phyloP scores from a whole-genome alignment of 2,329 filamentous ascomycete genomes.

The Claviceps sp. region DNA sequence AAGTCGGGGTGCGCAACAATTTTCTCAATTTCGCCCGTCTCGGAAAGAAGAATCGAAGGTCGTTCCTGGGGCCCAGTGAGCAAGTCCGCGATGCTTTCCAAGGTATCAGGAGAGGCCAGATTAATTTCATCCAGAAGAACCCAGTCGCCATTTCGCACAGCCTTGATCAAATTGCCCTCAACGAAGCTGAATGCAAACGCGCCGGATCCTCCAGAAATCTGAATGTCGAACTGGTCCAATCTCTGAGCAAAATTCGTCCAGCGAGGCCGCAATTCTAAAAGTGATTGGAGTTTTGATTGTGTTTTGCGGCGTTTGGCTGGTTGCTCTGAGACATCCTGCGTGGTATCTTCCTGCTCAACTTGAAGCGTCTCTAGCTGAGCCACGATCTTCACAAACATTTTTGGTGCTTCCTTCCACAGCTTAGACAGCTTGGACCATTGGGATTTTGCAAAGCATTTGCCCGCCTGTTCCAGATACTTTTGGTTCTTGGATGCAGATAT shows the following conservation, averaged over 20 bases:
- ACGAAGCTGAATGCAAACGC: slow-evolving; percentile 89
- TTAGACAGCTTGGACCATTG: slow-evolving; percentile 81
- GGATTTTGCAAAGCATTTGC: slow-evolving; percentile 64
- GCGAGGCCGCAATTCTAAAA: slow-evolving; percentile 44
- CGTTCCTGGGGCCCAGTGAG: slow-evolving; percentile 57
- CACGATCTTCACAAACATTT: slow-evolving; percentile 67
- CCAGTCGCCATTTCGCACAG: slow-evolving; percentile 94
- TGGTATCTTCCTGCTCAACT: slow-evolving; percentile 20
- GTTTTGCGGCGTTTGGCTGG: slow-evolving; percentile 59
- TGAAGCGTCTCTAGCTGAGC: slow-evolving; percentile 36
- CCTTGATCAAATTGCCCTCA: slow-evolving; percentile 91
- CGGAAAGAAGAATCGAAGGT: slow-evolving; percentile 78
- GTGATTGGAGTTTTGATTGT: slow-evolving; percentile 51
- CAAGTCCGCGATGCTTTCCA: slow-evolving; percentile 86
- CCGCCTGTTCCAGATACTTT: slow-evolving; percentile 68
- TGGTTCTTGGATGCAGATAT: slow-evolving; percentile 83
- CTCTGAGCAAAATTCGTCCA: slow-evolving; percentile 73
- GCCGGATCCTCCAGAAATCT: slow-evolving; percentile 58
- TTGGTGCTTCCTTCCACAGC: slow-evolving; percentile 78
- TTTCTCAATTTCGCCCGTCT: slow-evolving; percentile 85
- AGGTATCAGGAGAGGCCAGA: slow-evolving; percentile 80
- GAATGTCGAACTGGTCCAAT: slow-evolving; percentile 65
- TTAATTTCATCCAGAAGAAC: slow-evolving; percentile 96
- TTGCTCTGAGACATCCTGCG: slow-evolving; percentile 27
- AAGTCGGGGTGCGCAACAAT: slow-evolving; percentile 86